Evolutionary conservation across 495 filamentous ascomycete species (phyloP).

Genomic region (Talaromyces liani): DNA sequence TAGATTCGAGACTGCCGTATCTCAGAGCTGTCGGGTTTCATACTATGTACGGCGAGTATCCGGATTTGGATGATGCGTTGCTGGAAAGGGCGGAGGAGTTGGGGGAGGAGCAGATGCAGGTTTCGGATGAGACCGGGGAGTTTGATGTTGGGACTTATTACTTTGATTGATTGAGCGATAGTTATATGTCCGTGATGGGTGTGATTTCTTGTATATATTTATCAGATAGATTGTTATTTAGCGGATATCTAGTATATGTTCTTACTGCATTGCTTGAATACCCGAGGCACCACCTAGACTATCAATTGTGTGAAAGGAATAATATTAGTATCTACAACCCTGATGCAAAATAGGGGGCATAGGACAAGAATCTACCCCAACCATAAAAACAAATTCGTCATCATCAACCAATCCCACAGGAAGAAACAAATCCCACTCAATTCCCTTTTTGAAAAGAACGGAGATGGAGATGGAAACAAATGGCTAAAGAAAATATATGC

Average conservation of each 20-base stretch:
- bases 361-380: neutral
- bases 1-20: slow-evolving; percentile 18
- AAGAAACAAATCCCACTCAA: slow-evolving; percentile 4
- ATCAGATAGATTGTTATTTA: neutral
- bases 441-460: neutral
- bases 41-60: slow-evolving; percentile 15
- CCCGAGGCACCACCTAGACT: no score
- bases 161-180: slow-evolving; percentile 6
- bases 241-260: neutral
- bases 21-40: slow-evolving; percentile 18
- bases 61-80: slow-evolving; percentile 20
- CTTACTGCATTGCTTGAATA: neutral
- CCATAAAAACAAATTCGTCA: neutral
- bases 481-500: slow-evolving; percentile 1
- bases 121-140: slow-evolving; percentile 4
- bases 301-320: neutral
- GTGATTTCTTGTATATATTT: neutral
- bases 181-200: neutral
- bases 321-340: slow-evolving; percentile 3
- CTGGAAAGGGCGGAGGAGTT: slow-evolving; percentile 10
- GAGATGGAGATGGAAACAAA: neutral
- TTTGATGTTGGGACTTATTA: slow-evolving; percentile 10
- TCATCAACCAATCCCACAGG: neutral
- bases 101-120: neutral
- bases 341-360: neutral